Conservation (phyloP, 2,329 filamentous ascomycete genomes). For the Xylaria sp. region DNA sequence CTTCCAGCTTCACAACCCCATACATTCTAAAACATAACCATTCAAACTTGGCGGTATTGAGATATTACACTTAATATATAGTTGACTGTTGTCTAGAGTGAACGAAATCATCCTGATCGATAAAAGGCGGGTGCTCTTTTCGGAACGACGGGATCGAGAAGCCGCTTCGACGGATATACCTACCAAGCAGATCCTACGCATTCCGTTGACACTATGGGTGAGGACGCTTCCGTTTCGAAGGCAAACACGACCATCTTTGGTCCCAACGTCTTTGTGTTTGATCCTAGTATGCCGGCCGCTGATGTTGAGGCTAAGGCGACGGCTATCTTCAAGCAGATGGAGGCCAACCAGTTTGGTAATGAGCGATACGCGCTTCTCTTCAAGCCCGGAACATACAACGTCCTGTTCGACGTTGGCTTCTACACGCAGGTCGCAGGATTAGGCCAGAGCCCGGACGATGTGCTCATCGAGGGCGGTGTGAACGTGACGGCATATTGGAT, state of each 20-base stretch:
- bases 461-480: conserved; percentile 37
- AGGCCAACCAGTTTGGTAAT: conserved; percentile 38
- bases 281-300: conserved; percentile 33
- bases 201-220: not conserved
- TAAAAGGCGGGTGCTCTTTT: not conserved
- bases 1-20: too few relatives aligned
- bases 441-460: conserved; percentile 36
- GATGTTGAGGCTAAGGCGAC: conserved; percentile 35
- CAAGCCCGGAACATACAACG: conserved; percentile 36
- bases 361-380: conserved; percentile 39
- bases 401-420: conserved; percentile 40
- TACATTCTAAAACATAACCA: too few relatives aligned
- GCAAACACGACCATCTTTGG: conserved; percentile 37
- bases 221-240: conserved; percentile 9
- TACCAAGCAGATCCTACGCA: not conserved
- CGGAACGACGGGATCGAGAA: not conserved
- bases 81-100: not conserved
- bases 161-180: not conserved
- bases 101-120: not conserved
- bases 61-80: too few relatives aligned
- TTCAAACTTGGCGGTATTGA: too few relatives aligned
- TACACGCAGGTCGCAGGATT: conserved; percentile 39
- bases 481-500: conserved; percentile 41
- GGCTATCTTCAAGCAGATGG: conserved; percentile 38
- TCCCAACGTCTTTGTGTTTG: conserved; percentile 39